These are phyloP conservation scores for Tolypocladium album DNA, from an alignment of 2,329 filamentous ascomycete genomes.

Conservation along the genomic window DNA sequence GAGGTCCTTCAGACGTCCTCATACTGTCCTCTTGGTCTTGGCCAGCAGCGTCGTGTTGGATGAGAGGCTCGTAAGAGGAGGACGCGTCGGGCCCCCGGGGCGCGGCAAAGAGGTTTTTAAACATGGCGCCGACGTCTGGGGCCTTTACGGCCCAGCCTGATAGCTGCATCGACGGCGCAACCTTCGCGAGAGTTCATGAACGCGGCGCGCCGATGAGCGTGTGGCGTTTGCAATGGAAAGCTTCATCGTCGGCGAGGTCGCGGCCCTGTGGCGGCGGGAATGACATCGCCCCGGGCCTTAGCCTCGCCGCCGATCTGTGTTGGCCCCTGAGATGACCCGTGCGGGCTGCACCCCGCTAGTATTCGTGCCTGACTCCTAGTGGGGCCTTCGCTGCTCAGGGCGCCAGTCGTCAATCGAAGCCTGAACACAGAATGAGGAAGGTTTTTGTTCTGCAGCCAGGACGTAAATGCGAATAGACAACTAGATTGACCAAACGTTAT, in stretches of 20 bases:
- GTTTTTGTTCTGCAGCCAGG: too few relatives aligned
- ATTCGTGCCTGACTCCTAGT: background rate
- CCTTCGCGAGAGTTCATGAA: background rate
- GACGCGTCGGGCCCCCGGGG: background rate
- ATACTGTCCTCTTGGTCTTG: background rate
- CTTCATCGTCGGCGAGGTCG: background rate
- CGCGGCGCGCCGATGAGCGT: background rate
- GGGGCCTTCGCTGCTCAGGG: background rate
- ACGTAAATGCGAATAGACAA: too few relatives aligned
- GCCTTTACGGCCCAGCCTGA: background rate
- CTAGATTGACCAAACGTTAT: too few relatives aligned
- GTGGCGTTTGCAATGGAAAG: background rate
- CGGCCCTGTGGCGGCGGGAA: background rate
- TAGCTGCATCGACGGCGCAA: background rate
- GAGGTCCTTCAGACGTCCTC: background rate
- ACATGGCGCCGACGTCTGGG: background rate
- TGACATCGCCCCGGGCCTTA: background rate
- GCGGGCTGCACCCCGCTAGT: background rate
- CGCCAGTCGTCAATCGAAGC: too few relatives aligned
- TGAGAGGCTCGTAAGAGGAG: background rate
- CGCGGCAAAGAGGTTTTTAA: background rate
- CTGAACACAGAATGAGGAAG: too few relatives aligned
- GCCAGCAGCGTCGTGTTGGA: background rate
- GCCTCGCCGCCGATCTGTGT: background rate
- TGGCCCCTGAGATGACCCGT: background rate